Conservation (phyloP, 352 stramenopile species). For the Pythium aphanidermatum region DNA sequence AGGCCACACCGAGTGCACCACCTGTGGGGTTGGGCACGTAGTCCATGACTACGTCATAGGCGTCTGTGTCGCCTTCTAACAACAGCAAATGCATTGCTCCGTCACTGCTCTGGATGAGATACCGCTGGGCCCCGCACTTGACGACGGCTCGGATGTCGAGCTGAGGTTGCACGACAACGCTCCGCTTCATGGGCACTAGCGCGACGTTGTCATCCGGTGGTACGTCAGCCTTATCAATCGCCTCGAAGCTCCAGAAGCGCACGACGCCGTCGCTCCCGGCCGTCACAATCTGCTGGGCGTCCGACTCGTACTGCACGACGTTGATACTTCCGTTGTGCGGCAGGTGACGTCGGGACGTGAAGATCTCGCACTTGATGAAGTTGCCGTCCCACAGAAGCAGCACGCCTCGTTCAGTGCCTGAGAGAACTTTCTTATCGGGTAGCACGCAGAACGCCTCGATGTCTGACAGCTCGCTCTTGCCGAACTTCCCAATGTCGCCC, state of each 20-base stretch:
- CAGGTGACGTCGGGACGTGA: slow-evolving; percentile 52
- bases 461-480: slow-evolving; percentile 92
- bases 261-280: slow-evolving; percentile 83
- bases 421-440: slow-evolving; percentile 93
- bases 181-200: slow-evolving; percentile 54
- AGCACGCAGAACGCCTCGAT: slow-evolving; percentile 91
- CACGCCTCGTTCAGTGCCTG: slow-evolving; percentile 75
- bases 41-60: slow-evolving; percentile 39
- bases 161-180: slow-evolving; percentile 43
- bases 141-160: slow-evolving; percentile 72
- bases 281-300: slow-evolving; percentile 46
- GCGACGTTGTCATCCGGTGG: slow-evolving; percentile 71
- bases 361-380: slow-evolving; percentile 94
- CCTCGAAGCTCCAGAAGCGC: slow-evolving; percentile 86
- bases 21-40: slow-evolving; percentile 65
- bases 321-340: slow-evolving; percentile 71
- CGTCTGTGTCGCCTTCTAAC: slow-evolving; percentile 14
- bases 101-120: slow-evolving; percentile 58
- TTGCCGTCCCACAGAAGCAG: slow-evolving; percentile 93
- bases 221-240: slow-evolving; percentile 85
- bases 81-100: slow-evolving; percentile 47
- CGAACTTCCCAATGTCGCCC: slow-evolving; percentile 95
- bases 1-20: slow-evolving; percentile 59
- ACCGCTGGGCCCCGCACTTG: slow-evolving; percentile 30
- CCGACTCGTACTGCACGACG: slow-evolving; percentile 60